Evolutionary conservation across 2,329 filamentous ascomycete species (phyloP).

Genomic region (Daldinia eschscholtzii): DNA sequence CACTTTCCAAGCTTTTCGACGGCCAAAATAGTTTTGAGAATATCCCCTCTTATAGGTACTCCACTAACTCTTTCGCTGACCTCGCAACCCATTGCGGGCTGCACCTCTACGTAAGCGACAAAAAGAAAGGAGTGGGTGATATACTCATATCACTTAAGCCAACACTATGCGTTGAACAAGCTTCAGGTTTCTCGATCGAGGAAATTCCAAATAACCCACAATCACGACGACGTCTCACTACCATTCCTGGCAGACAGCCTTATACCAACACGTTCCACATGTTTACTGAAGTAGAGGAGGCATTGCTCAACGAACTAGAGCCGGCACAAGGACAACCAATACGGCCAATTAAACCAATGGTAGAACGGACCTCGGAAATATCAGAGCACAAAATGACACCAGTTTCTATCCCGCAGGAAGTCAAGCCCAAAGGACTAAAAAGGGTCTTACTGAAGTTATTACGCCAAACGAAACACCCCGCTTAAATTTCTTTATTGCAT

Average conservation of each 20-base stretch:
- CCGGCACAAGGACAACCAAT: too few species aligned
- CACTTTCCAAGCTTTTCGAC: not conserved
- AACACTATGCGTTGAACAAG: not conserved
- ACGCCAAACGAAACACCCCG: not conserved
- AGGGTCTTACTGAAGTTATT: not conserved
- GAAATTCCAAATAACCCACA: not conserved
- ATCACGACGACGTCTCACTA: not conserved
- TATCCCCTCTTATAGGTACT: not conserved
- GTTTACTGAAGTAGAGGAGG: not conserved
- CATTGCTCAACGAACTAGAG: not conserved
- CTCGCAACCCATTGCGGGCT: not conserved
- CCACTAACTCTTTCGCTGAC: not conserved
- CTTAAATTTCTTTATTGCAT: not conserved
- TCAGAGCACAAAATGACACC: not conserved
- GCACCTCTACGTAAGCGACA: not conserved
- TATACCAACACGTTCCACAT: conserved; percentile 12
- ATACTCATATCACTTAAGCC: not conserved
- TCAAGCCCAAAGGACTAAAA: not conserved
- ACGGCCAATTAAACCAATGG: not conserved
- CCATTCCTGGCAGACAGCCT: not conserved
- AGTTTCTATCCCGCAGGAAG: not conserved
- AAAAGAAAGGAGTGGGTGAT: not conserved
- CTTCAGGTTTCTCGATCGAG: not conserved
- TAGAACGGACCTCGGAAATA: not conserved
- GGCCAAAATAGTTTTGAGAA: not conserved